phyloP scores from a whole-genome alignment of 2,329 filamentous ascomycete genomes.

The Helotiales sp. region DNA sequence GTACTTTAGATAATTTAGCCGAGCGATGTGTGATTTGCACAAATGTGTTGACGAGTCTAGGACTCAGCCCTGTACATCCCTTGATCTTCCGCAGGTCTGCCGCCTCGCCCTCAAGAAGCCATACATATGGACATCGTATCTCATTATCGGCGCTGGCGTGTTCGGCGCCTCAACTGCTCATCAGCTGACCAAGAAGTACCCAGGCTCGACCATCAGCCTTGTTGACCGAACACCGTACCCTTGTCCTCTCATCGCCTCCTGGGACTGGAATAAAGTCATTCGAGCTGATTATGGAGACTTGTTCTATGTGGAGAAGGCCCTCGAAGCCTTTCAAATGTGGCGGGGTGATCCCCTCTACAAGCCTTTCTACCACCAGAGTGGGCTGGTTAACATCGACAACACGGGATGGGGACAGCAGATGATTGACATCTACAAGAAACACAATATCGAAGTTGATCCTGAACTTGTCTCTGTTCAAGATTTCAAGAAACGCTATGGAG shows the following conservation, averaged over 20 bases:
- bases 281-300: slow-evolving; percentile 61
- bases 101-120: too few species aligned
- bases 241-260: slow-evolving; percentile 53
- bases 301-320: slow-evolving; percentile 56
- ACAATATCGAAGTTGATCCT: slow-evolving; percentile 43
- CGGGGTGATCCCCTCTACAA: slow-evolving; percentile 52
- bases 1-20: too few species aligned
- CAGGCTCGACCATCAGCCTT: slow-evolving; percentile 47
- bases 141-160: slow-evolving; percentile 58
- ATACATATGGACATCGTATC: slow-evolving; percentile 26
- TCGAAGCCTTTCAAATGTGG: slow-evolving; percentile 55
- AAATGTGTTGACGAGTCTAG: too few species aligned
- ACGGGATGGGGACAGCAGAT: slow-evolving; percentile 53
- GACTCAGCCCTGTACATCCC: too few species aligned
- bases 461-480: slow-evolving; percentile 51
- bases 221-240: slow-evolving; percentile 50
- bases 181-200: slow-evolving; percentile 49
- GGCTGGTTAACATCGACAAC: slow-evolving; percentile 54
- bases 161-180: slow-evolving; percentile 58
- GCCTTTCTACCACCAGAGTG: slow-evolving; percentile 54
- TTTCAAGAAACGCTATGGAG: slow-evolving; percentile 48
- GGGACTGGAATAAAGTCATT: slow-evolving; percentile 61
- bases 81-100: too few species aligned
- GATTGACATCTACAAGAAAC: slow-evolving; percentile 49
- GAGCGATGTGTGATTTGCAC: too few species aligned